Conservation (phyloP, 2,329 filamentous ascomycete genomes). For the Trichoderma simmonsii region DNA sequence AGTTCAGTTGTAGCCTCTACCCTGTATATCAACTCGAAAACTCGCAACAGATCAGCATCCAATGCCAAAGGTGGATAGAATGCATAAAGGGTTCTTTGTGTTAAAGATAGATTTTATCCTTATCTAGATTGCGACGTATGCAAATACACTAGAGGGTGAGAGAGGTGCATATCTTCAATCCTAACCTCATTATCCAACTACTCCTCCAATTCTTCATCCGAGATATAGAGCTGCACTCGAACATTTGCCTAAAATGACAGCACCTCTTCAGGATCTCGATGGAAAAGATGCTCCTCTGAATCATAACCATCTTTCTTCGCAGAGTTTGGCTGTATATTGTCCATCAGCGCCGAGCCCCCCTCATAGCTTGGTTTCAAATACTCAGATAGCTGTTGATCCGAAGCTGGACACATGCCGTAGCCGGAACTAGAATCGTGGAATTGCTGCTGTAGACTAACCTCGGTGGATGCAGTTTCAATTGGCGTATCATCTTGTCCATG, state of each 20-base stretch:
- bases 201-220: slow-evolving; percentile 31
- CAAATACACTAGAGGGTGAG: background rate
- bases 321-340: background rate
- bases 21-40: background rate
- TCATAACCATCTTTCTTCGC: no score
- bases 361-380: background rate
- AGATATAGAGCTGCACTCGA: slow-evolving; percentile 29
- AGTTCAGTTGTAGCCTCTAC: background rate
- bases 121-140: background rate
- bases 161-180: background rate
- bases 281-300: background rate
- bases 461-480: background rate
- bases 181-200: background rate
- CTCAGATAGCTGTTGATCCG: background rate
- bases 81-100: background rate
- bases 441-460: background rate
- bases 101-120: background rate
- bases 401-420: background rate
- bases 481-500: background rate
- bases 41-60: background rate
- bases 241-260: slow-evolving; percentile 33
- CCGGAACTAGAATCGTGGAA: background rate
- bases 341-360: background rate
- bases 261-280: slow-evolving; percentile 27
- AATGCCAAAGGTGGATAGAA: background rate